Evolutionary conservation across 352 stramenopile genomes (phyloP), one percentile per base, ranked within the genome.

Genomic region (Globisporangium takayamanum): DNA sequence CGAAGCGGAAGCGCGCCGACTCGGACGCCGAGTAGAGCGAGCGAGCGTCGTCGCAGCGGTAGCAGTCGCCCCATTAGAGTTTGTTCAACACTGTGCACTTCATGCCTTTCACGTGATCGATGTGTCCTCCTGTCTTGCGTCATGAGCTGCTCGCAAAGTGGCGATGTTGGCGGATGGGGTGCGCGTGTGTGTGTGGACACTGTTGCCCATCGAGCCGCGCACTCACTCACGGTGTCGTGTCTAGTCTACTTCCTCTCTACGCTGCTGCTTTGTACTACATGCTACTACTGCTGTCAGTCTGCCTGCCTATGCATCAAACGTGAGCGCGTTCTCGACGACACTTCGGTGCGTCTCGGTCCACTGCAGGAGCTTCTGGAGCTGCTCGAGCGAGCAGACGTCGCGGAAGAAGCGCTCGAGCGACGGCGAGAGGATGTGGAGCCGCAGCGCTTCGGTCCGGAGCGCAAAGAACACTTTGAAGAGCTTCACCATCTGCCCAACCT

Each of bases 391-490:
- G 64, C 80, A 88, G 47, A 68, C 45, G 16, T 88, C 78, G 28
- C 74, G 77, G 49, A 94, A 83, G 64, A 80, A 84, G 45, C 58
- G 64, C 59, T 94, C 84, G 37, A 94, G 65, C 33, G 71, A 80
- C 16, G 84, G 84, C 6, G 74, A 77, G 53, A 94, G 45, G n/a
- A 86, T 61, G 55, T 86, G 83, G 10, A 94, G 58, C 26, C 67
- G 71, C 53, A 84, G n/a, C 11, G 84, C 84, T 64, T 89, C 78
- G 36, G 74, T 75, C 14, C 84, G 81, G 41, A 94, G 53, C 2
- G 71, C 77, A 50, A 86, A 78, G 68, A 91, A 94, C 16, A 86
- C 75, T 60, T 94, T 94, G 62, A 94, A 87, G 26, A 94, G 68
- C 66, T 81, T 78, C 37, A 80, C 76, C 50, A 92, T 70, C 60